Base-by-base conservation (phyloP, 1,284 basidiomycete genomes). In the Ustilago shanxiensis region DNA sequence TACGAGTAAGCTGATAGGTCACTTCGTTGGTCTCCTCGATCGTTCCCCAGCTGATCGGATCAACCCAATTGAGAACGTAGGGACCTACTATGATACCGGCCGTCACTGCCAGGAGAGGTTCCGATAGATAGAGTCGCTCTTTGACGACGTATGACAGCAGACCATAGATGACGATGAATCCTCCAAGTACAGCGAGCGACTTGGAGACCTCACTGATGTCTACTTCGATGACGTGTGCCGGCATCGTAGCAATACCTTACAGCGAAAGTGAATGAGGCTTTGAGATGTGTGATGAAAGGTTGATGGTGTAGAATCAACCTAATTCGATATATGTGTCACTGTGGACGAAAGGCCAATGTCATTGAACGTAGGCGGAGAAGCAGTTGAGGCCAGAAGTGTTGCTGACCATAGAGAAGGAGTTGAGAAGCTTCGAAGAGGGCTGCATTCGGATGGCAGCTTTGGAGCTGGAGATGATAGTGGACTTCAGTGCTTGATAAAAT, bases 1-100 rank as follows among this genome's bases (percentile, higher is more conserved):
- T 59, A 13, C 87, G 83, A 1, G 79, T 80, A 57, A 88, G 65
- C 50, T 87, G 82, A 60, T 86, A 88, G 5, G 87, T 87, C 39
- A 87, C 67, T n/a, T 83, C 73, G 65, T 82, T 73, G 29, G 70
- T 72, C 49, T 72, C 75, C n/a, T 76, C 69, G 2, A 35, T 13
- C 14, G 54, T 67, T 13, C 79, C 79, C 84, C 84, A 85, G 3
- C 72, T 69, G 53, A 70, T 59, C 1, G 83, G 82, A 44, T 85
- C 75, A 41, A 86, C 78, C 83, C 83, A 86, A 61, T 80, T 72
- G 39, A 85, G 74, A 2, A 82, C 82, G 52, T 80, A 79, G 11
- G 85, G 85, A 0, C 85, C 85, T 8, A 81, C 77, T 28, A 84
- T 64, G 59, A 85, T 83, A 18, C 84, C 85, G 2, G 80, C 69